These are phyloP conservation scores for Alloteropsis semialata DNA, from an alignment of 176 grass and related monocot species.

Conservation along the genomic window DNA sequence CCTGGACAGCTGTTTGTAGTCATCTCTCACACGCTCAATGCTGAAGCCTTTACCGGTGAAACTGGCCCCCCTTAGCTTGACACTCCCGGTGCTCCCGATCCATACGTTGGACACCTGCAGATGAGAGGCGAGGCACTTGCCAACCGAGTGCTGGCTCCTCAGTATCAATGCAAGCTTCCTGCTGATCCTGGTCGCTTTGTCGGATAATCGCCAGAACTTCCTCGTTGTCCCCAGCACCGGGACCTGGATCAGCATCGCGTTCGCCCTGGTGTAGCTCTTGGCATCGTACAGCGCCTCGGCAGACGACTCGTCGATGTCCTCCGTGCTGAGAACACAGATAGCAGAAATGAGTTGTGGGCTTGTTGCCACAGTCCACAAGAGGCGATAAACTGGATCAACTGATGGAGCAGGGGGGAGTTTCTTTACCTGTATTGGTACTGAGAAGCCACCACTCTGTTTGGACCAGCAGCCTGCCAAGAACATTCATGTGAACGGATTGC, in stretches of 20 bases:
- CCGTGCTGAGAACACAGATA: neutral
- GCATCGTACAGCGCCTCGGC: neutral
- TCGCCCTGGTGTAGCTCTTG: neutral
- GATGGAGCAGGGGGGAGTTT: too few species aligned
- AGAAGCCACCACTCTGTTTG: neutral
- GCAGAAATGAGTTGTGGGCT: neutral
- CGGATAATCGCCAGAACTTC: slow-evolving; percentile 7
- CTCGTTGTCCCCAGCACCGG: neutral
- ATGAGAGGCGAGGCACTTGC: neutral
- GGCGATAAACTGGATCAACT: too few species aligned
- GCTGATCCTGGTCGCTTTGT: neutral
- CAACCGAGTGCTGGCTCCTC: neutral
- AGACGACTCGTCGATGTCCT: neutral
- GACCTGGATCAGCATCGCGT: neutral
- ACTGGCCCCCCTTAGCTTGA: neutral
- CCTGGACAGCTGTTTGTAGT: neutral
- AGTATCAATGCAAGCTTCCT: neutral
- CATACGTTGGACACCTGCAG: slow-evolving; percentile 5
- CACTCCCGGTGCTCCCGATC: neutral
- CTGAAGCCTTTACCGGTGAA: neutral
- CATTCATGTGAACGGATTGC: neutral
- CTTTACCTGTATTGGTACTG: neutral
- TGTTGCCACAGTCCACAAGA: neutral
- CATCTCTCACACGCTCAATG: neutral
- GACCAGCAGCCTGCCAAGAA: neutral